phyloP scores from a whole-genome alignment of 495 filamentous ascomycete species.

The Aspergillus panamensis region DNA sequence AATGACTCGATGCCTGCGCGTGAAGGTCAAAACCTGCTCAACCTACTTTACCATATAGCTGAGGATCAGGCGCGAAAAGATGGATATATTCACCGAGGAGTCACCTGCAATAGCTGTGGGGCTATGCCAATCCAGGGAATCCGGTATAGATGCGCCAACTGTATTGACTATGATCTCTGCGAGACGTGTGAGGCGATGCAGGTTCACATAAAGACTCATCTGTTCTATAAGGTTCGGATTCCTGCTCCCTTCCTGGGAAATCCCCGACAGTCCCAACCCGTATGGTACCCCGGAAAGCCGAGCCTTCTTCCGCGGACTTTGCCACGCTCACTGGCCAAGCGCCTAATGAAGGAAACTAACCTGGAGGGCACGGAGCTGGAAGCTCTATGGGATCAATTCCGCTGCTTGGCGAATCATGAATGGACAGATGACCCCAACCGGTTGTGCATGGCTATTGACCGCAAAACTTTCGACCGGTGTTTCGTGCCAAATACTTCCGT shows the following conservation, averaged over 20 bases:
- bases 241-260: conserved; percentile 66
- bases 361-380: conserved; percentile 84
- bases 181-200: conserved; percentile 83
- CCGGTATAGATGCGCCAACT: conserved; percentile 88
- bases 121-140: conserved; percentile 85
- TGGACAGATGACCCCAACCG: conserved; percentile 79
- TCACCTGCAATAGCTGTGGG: conserved; percentile 84
- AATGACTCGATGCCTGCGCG: conserved; percentile 53
- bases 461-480: conserved; percentile 84
- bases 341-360: conserved; percentile 65
- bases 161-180: conserved; percentile 86
- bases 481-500: conserved; percentile 79
- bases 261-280: conserved; percentile 65
- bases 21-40: conserved; percentile 71
- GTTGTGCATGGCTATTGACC: conserved; percentile 79
- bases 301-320: conserved; percentile 61
- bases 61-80: conserved; percentile 78
- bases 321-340: conserved; percentile 56
- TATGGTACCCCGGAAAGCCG: conserved; percentile 91
- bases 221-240: conserved; percentile 90
- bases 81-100: conserved; percentile 91
- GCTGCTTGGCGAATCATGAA: conserved; percentile 80
- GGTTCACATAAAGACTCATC: conserved; percentile 83
- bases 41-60: conserved; percentile 71
- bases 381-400: conserved; percentile 94